A percentile compares a stretch with the other conserved stretches of the same genome.
These are phyloP conservation scores for Rhizophora apiculata DNA, from an alignment of 345 rosid genomes.

Conservation along the genomic window DNA sequence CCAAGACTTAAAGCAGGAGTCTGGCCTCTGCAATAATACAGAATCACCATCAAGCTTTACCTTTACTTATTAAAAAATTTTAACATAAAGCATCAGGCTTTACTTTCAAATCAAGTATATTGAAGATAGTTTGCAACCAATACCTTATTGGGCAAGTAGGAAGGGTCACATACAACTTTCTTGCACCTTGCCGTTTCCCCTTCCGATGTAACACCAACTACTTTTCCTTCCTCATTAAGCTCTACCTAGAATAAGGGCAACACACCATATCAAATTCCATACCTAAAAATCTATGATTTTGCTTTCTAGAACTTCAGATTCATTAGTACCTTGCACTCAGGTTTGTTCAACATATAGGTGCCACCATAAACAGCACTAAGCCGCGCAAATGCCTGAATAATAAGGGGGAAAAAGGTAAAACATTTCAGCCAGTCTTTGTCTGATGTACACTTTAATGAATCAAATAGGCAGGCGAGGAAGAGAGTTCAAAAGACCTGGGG, in stretches of 20 bases:
- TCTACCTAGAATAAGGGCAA: conserved; percentile 57
- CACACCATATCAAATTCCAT: conserved; percentile 13
- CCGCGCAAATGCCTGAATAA: conserved; percentile 89
- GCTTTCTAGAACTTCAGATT: neutral
- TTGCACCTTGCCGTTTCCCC: conserved; percentile 96
- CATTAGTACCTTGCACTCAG: conserved; percentile 75
- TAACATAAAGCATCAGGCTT: too few species aligned
- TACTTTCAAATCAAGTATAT: too few species aligned
- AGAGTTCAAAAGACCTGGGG: conserved; percentile 64
- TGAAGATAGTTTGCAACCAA: neutral
- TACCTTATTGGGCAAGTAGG: conserved; percentile 85
- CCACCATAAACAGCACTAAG: conserved; percentile 99
- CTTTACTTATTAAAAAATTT: too few species aligned
- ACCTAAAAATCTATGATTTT: neutral
- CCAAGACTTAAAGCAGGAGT: conserved; percentile 38
- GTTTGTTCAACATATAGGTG: conserved; percentile 94
- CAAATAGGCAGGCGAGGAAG: neutral
- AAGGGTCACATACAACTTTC: conserved; percentile 97
- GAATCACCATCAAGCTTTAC: too few species aligned
- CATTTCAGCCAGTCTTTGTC: neutral
- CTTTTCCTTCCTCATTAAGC: conserved; percentile 84
- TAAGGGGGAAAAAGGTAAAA: neutral
- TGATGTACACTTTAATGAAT: neutral
- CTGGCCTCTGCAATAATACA: too few species aligned
- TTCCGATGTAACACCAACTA: conserved; percentile 91